Conservation (phyloP, 345 rosid genomes). For the Ceriops tagal region DNA sequence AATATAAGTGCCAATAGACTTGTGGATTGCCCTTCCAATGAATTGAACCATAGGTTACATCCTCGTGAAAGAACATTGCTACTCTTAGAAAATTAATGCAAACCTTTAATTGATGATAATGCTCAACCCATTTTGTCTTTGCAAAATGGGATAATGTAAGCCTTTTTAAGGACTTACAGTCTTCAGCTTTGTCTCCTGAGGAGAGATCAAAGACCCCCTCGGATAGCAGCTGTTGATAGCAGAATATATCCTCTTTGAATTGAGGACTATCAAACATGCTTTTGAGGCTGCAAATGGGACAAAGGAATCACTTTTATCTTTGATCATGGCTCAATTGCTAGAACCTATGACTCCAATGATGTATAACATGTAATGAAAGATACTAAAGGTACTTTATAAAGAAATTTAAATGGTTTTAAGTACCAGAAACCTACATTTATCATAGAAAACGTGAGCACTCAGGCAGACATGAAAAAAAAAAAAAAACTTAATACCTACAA, state of each 20-base stretch:
- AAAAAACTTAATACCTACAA: no score
- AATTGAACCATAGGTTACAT: conserved; percentile 4
- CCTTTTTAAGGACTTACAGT: conserved; percentile 55
- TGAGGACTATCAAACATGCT: conserved; percentile 76
- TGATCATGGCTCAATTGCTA: background rate
- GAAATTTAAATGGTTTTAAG: no score
- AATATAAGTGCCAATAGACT: conserved; percentile 15
- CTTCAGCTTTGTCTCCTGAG: conserved; percentile 55
- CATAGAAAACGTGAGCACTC: no score
- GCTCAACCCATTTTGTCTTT: no score
- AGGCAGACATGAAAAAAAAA: no score
- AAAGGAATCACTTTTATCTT: conserved; percentile 14
- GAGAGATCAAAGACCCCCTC: conserved; percentile 79
- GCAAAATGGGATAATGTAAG: no score
- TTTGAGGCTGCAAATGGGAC: conserved; percentile 56
- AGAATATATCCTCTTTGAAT: conserved; percentile 70
- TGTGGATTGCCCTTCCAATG: conserved; percentile 1
- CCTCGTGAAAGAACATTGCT: conserved; percentile 1
- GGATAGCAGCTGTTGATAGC: conserved; percentile 65
- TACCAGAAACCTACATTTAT: no score
- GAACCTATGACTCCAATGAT: background rate
- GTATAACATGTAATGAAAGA: background rate
- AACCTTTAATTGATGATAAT: no score
- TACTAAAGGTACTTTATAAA: background rate
- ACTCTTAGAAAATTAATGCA: no score